phyloP scores from a whole-genome alignment of 148 eudicot species.

The Chenopodium suecicum region DNA sequence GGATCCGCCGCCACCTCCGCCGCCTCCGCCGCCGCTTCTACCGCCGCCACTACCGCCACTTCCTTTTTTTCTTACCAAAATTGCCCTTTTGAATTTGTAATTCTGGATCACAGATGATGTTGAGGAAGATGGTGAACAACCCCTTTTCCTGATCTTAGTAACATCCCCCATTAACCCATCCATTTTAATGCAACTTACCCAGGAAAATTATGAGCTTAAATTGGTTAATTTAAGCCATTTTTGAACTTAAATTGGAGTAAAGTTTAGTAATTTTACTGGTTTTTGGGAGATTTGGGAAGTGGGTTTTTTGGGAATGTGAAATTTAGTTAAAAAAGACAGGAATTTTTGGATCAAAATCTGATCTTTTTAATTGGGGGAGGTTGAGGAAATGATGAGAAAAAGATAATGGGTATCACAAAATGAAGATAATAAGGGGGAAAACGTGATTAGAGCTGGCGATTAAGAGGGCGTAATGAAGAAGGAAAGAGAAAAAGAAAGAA shows the following conservation, averaged over 20 bases:
- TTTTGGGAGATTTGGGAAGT: not conserved
- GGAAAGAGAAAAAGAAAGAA: not conserved
- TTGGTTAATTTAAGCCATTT: not conserved
- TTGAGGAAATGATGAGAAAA: constrained; percentile 23
- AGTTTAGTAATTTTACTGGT: not conserved
- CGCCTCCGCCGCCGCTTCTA: constrained; percentile 15
- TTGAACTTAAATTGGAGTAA: not conserved
- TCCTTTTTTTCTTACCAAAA: constrained; percentile 52
- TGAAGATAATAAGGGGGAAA: not conserved
- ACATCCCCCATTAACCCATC: constrained; percentile 36
- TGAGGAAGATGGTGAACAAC: constrained; percentile 85
- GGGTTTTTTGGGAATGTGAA: constrained; percentile 24
- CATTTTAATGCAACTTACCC: not conserved
- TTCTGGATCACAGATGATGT: constrained; percentile 65
- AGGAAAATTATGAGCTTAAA: not conserved
- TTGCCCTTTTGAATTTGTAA: constrained; percentile 73
- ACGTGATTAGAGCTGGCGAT: constrained; percentile 29
- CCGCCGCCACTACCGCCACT: constrained; percentile 14
- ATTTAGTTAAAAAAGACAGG: not conserved
- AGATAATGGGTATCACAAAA: not conserved
- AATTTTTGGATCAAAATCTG: constrained; percentile 13
- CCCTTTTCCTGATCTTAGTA: constrained; percentile 78
- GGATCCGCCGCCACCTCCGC: constrained; percentile 41
- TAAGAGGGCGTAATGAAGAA: constrained; percentile 7
- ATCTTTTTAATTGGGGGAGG: not conserved